Evolutionary conservation across 2,329 filamentous ascomycete species (phyloP), one percentile per base, ranked within the genome.

Genomic region (Nemania bipapillata): DNA sequence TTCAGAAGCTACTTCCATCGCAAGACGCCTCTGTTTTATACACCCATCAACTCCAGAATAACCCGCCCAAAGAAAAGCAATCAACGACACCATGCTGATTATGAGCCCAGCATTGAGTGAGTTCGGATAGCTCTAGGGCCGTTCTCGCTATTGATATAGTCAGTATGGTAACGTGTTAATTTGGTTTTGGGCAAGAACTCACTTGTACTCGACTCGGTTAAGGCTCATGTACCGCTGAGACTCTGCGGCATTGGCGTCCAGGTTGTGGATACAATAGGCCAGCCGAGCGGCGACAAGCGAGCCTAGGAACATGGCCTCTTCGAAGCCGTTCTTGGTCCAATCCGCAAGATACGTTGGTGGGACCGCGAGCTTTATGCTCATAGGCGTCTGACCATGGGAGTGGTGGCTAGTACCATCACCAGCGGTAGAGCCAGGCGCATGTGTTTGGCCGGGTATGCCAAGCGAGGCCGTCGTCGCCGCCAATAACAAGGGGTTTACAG

Each of bases 401-500:
- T 88, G 86, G 73, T 86, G 84, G 24, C 79, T 76, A 50, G 72
- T 77, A 28, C 80, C 80, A 35, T 82, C 85, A 17, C 82, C 84
- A 6, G 81, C 78, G 40, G 77, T 81, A 22, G 78, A 79, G 17
- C 80, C 81, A 0, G 78, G 77, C 6, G 78, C 76, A 79, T 86
- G 82, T 59, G 84, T 80, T 52, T 84, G 78, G 52, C 78, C 78
- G 2, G 80, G 78, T 17, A 83, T 74, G n/a, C 77, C 78, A 52
- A 85, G 78, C 52, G 86, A 87, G 54, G 88, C 90, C 2, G 92
- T 94, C 0, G 95, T 97, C 1, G 96, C 96, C 4, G 95, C 95
- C 68, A 97, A 92, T 4, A 98, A 87, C 3, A 98, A 90, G 15
- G 95, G 94, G 78, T 98, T 97, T 53, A 97, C 94, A 49, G 84